Evolutionary conservation across 1,139 yeast species (phyloP).

Genomic region (Yamadazyma atmosphaerica): DNA sequence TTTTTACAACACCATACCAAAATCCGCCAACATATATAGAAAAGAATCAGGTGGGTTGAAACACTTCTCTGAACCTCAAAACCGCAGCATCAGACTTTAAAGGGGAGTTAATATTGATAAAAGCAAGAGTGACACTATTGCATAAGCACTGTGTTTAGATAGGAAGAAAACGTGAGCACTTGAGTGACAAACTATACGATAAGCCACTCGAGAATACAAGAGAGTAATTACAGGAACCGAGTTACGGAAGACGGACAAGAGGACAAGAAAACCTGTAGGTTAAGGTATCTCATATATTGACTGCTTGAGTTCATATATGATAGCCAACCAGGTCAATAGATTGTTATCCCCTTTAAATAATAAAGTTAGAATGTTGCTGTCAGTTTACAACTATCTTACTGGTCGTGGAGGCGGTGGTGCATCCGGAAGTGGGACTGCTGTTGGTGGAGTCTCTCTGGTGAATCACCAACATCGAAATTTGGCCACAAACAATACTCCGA

Average conservation of each 20-base stretch:
- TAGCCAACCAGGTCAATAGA: background rate
- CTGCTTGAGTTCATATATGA: background rate
- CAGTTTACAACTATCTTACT: slow-evolving; percentile 13
- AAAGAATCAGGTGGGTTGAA: background rate
- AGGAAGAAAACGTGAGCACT: no score
- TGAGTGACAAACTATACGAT: no score
- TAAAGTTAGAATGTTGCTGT: slow-evolving; percentile 9
- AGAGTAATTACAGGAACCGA: background rate
- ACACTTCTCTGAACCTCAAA: background rate
- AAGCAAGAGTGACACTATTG: no score
- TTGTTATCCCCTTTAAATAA: slow-evolving; percentile 1
- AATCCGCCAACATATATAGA: background rate
- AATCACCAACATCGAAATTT: background rate
- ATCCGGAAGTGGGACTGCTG: background rate
- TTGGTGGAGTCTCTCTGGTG: background rate
- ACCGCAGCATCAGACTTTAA: background rate
- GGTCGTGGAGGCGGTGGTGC: slow-evolving; percentile 4
- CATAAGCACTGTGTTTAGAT: no score
- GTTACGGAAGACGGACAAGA: background rate
- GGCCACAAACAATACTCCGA: slow-evolving; percentile 1
- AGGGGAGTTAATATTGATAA: no score
- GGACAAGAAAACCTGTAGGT: no score
- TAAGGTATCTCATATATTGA: no score
- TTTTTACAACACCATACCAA: background rate
- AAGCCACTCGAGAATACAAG: no score